Percentiles rank a stretch among this genome's conserved stretches.
phyloP scores from a whole-genome alignment of 805 yeast species.

The Kuraishia floccosa region DNA sequence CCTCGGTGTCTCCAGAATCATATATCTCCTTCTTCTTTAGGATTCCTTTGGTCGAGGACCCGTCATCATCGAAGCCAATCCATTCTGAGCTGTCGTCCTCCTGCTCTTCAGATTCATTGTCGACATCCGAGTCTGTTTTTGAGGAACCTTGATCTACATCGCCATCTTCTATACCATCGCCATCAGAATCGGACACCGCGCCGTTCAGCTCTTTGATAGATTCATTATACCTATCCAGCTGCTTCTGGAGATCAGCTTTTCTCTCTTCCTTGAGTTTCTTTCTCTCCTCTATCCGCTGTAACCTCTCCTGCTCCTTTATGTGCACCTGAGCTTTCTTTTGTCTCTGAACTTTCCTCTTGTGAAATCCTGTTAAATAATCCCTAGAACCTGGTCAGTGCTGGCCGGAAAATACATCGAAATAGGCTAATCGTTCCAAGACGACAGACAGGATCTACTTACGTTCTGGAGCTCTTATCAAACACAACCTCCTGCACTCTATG shows the following conservation, averaged over 20 bases:
- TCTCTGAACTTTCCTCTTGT: constrained; percentile 82
- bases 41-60: constrained; percentile 22
- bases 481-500: constrained; percentile 74
- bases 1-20: constrained; percentile 21
- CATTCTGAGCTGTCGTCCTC: constrained; percentile 22
- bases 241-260: constrained; percentile 49
- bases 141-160: too few relatives aligned
- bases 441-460: too few relatives aligned
- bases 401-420: constrained; percentile 1
- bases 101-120: constrained; percentile 20
- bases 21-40: constrained; percentile 31
- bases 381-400: too few relatives aligned
- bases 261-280: constrained; percentile 61
- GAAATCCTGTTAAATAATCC: constrained; percentile 90
- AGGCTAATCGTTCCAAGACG: too few relatives aligned
- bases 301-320: constrained; percentile 66
- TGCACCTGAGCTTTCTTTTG: constrained; percentile 76
- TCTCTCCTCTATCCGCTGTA: constrained; percentile 67
- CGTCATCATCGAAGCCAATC: constrained; percentile 26
- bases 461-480: constrained; percentile 70
- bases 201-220: constrained; percentile 1
- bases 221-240: constrained; percentile 12
- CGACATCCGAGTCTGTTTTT: constrained; percentile 17
- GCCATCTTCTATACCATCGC: constrained; percentile 9
- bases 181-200: constrained; percentile 8